Conservation (phyloP, 208 protist species). For the Strigomonas galati region DNA sequence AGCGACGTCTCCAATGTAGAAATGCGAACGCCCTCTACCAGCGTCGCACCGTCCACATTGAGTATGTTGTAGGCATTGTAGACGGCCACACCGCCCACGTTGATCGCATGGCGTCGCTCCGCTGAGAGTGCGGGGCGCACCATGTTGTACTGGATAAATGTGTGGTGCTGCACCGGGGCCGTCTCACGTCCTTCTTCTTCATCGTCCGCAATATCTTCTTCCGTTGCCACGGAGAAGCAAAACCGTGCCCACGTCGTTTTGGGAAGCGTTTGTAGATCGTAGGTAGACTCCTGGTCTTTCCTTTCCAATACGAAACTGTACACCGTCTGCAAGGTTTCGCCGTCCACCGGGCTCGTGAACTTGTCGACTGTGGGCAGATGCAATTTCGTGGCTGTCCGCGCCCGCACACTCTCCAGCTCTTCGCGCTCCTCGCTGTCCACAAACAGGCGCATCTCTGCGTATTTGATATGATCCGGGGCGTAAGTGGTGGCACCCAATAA, state of each 20-base stretch:
- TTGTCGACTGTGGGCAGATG: constrained; percentile 57
- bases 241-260: constrained; percentile 43
- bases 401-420: constrained; percentile 12
- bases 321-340: constrained; percentile 45
- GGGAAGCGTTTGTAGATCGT: constrained; percentile 11
- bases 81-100: constrained; percentile 11
- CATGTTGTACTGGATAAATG: constrained; percentile 50
- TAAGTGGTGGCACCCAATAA: constrained; percentile 64
- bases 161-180: constrained; percentile 12
- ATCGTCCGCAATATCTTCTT: neutral
- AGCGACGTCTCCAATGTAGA: constrained; percentile 53
- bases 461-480: constrained; percentile 30
- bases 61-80: constrained; percentile 33
- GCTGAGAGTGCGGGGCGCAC: constrained; percentile 32
- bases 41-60: constrained; percentile 28
- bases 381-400: constrained; percentile 38
- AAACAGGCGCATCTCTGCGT: constrained; percentile 26
- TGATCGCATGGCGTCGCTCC: neutral
- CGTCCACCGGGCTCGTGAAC: constrained; percentile 25
- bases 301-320: constrained; percentile 49
- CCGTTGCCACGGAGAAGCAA: constrained; percentile 49
- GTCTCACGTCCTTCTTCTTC: neutral
- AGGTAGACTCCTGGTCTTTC: neutral
- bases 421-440: constrained; percentile 15
- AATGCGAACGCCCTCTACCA: constrained; percentile 53